Evolutionary conservation across 371 early-diverging fungal species (phyloP).

Genomic region (Capillidium rhysosporum): DNA sequence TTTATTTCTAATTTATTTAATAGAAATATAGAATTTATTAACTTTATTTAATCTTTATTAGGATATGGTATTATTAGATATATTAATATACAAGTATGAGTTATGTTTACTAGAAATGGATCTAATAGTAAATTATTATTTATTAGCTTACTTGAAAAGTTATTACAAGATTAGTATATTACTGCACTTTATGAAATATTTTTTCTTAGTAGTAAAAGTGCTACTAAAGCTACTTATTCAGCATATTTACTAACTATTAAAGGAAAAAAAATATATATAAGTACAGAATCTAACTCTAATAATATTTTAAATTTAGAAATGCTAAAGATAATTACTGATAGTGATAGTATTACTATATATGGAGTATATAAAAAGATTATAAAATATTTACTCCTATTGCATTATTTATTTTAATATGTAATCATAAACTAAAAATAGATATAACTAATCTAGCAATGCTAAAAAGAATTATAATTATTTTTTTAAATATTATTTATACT

Average conservation of each 20-base stretch:
- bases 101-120: neutral
- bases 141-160: too few relatives aligned
- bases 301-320: constrained; percentile 3
- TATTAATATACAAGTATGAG: neutral
- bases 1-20: neutral
- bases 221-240: neutral
- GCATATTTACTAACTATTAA: too few relatives aligned
- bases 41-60: too few relatives aligned
- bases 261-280: constrained; percentile 6
- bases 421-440: constrained; percentile 3
- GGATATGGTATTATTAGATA: neutral
- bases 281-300: constrained; percentile 4
- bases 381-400: neutral
- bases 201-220: neutral
- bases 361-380: neutral
- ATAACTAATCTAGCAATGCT: constrained; percentile 1
- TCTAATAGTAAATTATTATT: neutral
- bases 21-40: neutral
- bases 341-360: too few relatives aligned
- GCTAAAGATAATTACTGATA: constrained; percentile 5
- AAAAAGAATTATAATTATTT: constrained; percentile 5
- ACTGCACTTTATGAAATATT: neutral
- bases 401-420: constrained; percentile 6
- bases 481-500: constrained; percentile 3
- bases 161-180: neutral